Evolutionary conservation across 1,139 yeast species (phyloP).

Genomic region (Kodamaea arcana): DNA sequence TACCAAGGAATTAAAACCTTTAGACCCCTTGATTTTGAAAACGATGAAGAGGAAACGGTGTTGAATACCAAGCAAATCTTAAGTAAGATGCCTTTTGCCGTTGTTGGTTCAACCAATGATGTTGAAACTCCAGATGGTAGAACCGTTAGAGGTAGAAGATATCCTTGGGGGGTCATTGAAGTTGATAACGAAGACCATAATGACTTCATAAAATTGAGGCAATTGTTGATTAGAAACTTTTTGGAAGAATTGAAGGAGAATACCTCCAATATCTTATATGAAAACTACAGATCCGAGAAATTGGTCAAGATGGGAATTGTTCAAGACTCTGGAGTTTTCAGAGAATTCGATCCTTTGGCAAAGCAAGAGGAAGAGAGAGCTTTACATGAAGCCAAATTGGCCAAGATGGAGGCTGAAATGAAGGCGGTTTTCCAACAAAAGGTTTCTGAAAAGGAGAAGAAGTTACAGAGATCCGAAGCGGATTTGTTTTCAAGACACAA

Average conservation of each 20-base stretch:
- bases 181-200: conserved; percentile 93
- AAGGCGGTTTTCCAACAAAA: conserved; percentile 94
- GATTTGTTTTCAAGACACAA: conserved; percentile 93
- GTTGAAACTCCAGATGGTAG: conserved; percentile 75
- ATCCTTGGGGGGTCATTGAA: conserved; percentile 98
- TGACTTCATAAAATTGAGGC: conserved; percentile 88
- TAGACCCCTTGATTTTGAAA: conserved; percentile 71
- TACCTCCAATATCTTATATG: conserved; percentile 75
- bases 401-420: conserved; percentile 96
- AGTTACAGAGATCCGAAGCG: conserved; percentile 94
- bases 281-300: conserved; percentile 84
- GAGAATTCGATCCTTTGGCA: conserved; percentile 88
- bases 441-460: conserved; percentile 95
- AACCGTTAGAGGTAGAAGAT: conserved; percentile 83
- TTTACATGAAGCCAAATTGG: conserved; percentile 87
- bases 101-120: conserved; percentile 82
- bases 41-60: conserved; percentile 83
- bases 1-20: conserved; percentile 76
- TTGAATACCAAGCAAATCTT: conserved; percentile 63
- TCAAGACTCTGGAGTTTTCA: conserved; percentile 88
- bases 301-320: conserved; percentile 78
- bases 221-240: conserved; percentile 82
- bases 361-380: conserved; percentile 94
- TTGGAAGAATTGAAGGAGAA: conserved; percentile 92
- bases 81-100: conserved; percentile 83